phyloP scores from a whole-genome alignment of 2,329 filamentous ascomycete species.

The Cercospora brassicicola region DNA sequence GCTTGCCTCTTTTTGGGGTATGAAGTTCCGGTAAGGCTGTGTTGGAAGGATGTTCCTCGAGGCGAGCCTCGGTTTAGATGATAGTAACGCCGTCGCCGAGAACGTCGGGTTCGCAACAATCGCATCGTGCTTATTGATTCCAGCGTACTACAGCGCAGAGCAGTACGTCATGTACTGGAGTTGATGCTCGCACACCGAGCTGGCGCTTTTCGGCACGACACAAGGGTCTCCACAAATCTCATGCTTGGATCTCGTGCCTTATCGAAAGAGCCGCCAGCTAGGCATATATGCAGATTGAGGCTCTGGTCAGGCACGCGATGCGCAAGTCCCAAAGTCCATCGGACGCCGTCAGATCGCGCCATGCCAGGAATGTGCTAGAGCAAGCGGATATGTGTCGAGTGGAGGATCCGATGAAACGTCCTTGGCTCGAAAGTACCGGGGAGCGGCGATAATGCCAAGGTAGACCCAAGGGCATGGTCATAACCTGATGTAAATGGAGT shows the following conservation, averaged over 20 bases:
- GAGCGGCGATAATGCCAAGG: background rate
- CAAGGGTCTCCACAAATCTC: background rate
- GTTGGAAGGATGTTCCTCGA: background rate
- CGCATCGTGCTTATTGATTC: background rate
- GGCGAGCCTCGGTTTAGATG: background rate
- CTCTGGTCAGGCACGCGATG: background rate
- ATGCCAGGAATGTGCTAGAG: background rate
- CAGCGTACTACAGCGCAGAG: background rate
- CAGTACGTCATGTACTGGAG: background rate
- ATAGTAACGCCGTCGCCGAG: background rate
- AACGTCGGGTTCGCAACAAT: background rate
- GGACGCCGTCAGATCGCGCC: background rate
- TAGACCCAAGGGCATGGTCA: background rate
- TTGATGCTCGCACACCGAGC: background rate
- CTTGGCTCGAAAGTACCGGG: background rate
- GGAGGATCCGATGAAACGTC: background rate
- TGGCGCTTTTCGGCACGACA: background rate
- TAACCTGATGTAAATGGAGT: background rate
- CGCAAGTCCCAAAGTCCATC: background rate
- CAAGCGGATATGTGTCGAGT: background rate
- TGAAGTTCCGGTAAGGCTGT: background rate
- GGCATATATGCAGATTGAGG: background rate
- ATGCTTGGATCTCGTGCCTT: background rate
- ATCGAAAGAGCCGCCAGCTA: slow-evolving; percentile 1
- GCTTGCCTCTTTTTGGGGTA: background rate